These are phyloP conservation scores for Fusarium sp. DNA, from an alignment of 2,329 filamentous ascomycete species.

Conservation along the genomic window DNA sequence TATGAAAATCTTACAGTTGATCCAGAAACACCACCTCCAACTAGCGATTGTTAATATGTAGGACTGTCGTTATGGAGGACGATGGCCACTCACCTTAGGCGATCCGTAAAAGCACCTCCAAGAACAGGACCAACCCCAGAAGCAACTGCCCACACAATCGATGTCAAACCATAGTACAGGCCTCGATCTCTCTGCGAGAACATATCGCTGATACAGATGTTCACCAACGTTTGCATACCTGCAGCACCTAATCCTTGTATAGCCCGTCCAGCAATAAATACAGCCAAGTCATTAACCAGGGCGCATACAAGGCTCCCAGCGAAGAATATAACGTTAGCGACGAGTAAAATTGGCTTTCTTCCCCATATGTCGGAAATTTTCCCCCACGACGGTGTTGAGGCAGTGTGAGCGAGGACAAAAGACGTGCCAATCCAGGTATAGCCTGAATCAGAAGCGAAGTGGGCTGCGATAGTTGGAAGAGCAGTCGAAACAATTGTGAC, in stretches of 20 bases:
- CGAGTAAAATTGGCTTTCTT: conserved; percentile 64
- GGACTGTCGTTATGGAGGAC: accelerated
- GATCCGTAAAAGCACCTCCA: conserved; percentile 73
- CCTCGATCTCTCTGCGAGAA: conserved; percentile 58
- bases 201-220: conserved; percentile 66
- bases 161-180: conserved; percentile 72
- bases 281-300: conserved; percentile 59
- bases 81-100: conserved; percentile 59
- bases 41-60: conserved; percentile 15
- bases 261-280: conserved; percentile 54
- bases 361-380: conserved; percentile 70
- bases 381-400: conserved; percentile 78
- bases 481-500: conserved; percentile 71
- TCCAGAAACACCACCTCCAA: conserved; percentile 64
- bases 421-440: conserved; percentile 84
- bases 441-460: conserved; percentile 71
- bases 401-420: conserved; percentile 77
- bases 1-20: conserved; percentile 58
- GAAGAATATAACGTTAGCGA: conserved; percentile 64
- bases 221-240: conserved; percentile 64
- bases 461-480: conserved; percentile 68
- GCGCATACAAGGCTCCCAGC: conserved; percentile 64
- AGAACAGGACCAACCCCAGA: conserved; percentile 74
- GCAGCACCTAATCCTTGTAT: conserved; percentile 66
- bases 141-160: conserved; percentile 75